These are phyloP conservation scores for Amaranthus tricolor DNA, from an alignment of 179 eudicot genomes.

Conservation along the genomic window DNA sequence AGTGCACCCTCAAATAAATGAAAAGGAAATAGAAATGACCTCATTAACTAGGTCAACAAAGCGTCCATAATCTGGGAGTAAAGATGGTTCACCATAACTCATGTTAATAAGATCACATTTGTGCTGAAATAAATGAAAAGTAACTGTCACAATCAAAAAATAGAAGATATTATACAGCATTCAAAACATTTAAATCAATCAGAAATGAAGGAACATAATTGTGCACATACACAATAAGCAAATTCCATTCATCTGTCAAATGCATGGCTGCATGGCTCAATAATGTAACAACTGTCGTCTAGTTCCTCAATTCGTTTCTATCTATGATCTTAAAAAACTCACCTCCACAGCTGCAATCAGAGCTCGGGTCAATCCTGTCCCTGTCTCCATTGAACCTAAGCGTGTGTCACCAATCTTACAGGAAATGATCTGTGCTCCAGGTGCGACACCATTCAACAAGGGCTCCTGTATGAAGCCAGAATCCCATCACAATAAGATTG, in stretches of 20 bases:
- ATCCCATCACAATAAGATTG: slow-evolving; percentile 7
- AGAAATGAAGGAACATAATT: too few species aligned
- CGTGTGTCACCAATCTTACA: slow-evolving; percentile 98
- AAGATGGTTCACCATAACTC: slow-evolving; percentile 94
- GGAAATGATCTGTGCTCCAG: slow-evolving; percentile 94
- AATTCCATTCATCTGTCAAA: not conserved
- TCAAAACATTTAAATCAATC: not conserved
- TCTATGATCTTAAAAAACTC: not conserved
- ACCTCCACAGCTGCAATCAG: slow-evolving; percentile 97
- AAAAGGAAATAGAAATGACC: slow-evolving; percentile 34
- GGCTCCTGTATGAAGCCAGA: slow-evolving; percentile 54
- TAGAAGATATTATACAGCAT: slow-evolving; percentile 5
- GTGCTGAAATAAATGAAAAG: slow-evolving; percentile 54
- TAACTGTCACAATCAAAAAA: not conserved
- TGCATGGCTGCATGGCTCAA: not conserved
- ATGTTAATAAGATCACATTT: slow-evolving; percentile 97
- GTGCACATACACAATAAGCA: not conserved
- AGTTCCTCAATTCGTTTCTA: not conserved
- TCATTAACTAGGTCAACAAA: slow-evolving; percentile 94
- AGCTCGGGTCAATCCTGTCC: slow-evolving; percentile 93
- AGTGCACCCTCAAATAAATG: too few species aligned
- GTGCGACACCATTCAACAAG: slow-evolving; percentile 94
- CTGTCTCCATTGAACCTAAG: slow-evolving; percentile 96
- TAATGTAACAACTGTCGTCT: not conserved
- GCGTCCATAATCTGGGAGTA: slow-evolving; percentile 96